Evolutionary conservation across 2,329 filamentous ascomycete genomes (phyloP).

Genomic region (Pseudocercospora macadamiae): DNA sequence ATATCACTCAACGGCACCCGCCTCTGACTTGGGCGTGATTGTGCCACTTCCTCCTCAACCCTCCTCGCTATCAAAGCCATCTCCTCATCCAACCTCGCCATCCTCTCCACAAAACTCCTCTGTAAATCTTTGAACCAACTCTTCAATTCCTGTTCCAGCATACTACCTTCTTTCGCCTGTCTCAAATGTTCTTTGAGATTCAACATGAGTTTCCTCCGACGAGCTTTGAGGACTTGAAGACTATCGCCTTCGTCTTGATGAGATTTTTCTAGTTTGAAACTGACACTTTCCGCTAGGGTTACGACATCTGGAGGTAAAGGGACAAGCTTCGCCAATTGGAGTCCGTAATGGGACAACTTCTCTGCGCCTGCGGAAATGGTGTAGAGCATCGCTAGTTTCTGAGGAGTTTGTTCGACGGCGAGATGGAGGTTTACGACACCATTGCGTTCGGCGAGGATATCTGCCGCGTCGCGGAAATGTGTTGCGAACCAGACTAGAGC

Average conservation of each 20-base stretch:
- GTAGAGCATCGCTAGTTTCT: slow-evolving; percentile 82
- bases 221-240: slow-evolving; percentile 60
- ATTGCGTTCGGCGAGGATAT: slow-evolving; percentile 71
- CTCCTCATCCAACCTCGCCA: slow-evolving; percentile 55
- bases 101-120: slow-evolving; percentile 71
- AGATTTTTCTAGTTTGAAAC: slow-evolving; percentile 63
- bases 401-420: slow-evolving; percentile 58
- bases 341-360: slow-evolving; percentile 75
- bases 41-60: neutral
- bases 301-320: slow-evolving; percentile 71
- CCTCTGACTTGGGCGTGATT: neutral
- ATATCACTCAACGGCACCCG: neutral
- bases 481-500: slow-evolving; percentile 91
- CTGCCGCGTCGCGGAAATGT: slow-evolving; percentile 83
- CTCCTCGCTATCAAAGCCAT: neutral
- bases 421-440: slow-evolving; percentile 86
- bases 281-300: slow-evolving; percentile 67
- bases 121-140: slow-evolving; percentile 70
- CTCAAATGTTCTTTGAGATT: slow-evolving; percentile 72
- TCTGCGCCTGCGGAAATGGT: slow-evolving; percentile 74
- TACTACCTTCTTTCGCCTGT: slow-evolving; percentile 66
- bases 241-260: slow-evolving; percentile 55
- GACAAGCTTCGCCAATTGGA: slow-evolving; percentile 76
- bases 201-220: slow-evolving; percentile 73
- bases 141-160: slow-evolving; percentile 65